Evolutionary conservation across 225 moss, liverwort and hornwort species (phyloP), one percentile per base, ranked within the genome.

Genomic region (Neckera pumila): DNA sequence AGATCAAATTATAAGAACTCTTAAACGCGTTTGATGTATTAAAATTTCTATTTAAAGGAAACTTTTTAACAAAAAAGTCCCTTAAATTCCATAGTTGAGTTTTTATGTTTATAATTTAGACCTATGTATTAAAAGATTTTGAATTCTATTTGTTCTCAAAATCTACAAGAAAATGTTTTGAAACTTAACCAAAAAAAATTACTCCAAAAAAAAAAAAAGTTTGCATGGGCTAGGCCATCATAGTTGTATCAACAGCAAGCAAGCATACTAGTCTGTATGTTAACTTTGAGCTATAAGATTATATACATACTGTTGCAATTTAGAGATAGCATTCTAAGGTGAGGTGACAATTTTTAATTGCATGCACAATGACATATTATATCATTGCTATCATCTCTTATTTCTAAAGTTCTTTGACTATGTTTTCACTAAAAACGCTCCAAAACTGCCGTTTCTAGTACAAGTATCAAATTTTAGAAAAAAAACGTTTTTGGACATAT

Each of bases 61-160:
- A 26, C 6, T 0, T 3, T 7, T 28, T 12, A 27, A 27, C 3
- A 16, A 43, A 71, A 9, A 42, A 27, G 17, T n/a, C 23, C 12
- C 3, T 28, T 10, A 1, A 45, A 10, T 0, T 0, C 3, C 30
- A n/a, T 28, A 0, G 9, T 30, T 17, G 1, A 18, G 3, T 30
- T 73, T 17, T 17, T 14, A 26, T 27, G 26, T 27, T 9, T 13
- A 13, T 31, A 13, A 11, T 22, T 22, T 67, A 67, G 15, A 18
- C 38, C n/a, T 70, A 40, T 0, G 0, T 25, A 14, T 23, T 27
- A 42, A 11, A 45, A 72, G 43, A 43, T 42, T 27, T 17, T 15
- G 28, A 28, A 72, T 49, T 49, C 11, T 49, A 49, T 47, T 47
- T 47, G 12, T 49, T 49, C 49, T 30, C 14, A 76, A 51, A 33